Conservation (phyloP, 2,329 filamentous ascomycete species). For the Aurifilum marmelostoma region DNA sequence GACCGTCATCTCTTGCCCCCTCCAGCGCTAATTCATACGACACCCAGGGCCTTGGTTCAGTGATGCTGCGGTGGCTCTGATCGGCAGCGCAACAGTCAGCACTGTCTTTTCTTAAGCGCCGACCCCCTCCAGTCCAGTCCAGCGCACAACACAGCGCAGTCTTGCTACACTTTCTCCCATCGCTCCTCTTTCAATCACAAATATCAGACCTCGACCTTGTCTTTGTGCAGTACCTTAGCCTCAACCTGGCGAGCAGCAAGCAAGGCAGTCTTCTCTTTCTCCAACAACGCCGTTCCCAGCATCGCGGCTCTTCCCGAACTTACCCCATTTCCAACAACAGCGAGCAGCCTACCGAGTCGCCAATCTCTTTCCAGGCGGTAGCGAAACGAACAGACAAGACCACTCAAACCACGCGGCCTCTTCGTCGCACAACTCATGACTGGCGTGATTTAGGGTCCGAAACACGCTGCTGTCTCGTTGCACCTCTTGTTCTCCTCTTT, state of each 20-base stretch:
- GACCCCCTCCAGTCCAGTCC: not conserved
- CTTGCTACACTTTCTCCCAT: not conserved
- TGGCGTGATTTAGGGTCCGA: not conserved
- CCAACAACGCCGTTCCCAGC: not conserved
- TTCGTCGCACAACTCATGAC: constrained; percentile 18
- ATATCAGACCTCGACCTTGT: not conserved
- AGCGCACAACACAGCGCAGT: not conserved
- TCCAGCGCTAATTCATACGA: constrained; percentile 1
- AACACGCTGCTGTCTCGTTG: constrained; percentile 18
- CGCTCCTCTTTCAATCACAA: not conserved
- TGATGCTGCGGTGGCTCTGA: constrained; percentile 11
- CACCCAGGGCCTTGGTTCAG: constrained; percentile 1
- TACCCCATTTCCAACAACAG: not conserved
- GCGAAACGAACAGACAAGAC: not conserved
- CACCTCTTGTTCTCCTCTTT: constrained; percentile 14
- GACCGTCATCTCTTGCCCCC: constrained; percentile 19
- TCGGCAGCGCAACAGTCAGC: constrained; percentile 12
- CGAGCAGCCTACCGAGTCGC: not conserved
- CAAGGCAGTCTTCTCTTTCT: not conserved
- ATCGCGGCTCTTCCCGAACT: constrained; percentile 9
- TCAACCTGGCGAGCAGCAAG: constrained; percentile 2
- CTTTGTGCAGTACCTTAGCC: not conserved
- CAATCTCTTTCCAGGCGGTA: not conserved
- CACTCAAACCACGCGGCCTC: not conserved
- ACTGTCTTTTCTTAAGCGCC: constrained; percentile 10